phyloP scores from a whole-genome alignment of 768 basidiomycete genomes.

The Mycena amicta region DNA sequence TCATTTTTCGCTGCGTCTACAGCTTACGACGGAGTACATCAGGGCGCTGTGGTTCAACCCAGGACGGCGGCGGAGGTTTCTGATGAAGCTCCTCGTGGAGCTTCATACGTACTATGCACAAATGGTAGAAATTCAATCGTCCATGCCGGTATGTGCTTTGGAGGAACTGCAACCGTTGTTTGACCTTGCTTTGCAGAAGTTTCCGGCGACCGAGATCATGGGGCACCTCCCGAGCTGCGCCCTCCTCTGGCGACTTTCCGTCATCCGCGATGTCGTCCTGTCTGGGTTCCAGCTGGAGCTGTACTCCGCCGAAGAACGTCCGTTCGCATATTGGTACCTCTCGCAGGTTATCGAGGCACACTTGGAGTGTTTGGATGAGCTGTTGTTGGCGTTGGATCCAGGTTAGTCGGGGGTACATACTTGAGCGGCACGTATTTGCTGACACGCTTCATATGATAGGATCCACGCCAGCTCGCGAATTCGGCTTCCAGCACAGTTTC shows the following conservation, averaged over 20 bases:
- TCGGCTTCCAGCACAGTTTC: conserved; percentile 51
- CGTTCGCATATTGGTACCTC: conserved; percentile 79
- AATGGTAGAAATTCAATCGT: conserved; percentile 32
- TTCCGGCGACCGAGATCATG: conserved; percentile 38
- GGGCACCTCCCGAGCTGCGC: conserved; percentile 48
- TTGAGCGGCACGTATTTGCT: too few species aligned
- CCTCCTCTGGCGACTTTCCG: conserved; percentile 59
- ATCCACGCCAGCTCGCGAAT: conserved; percentile 44
- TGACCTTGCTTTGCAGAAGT: conserved; percentile 28
- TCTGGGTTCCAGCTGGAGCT: conserved; percentile 80
- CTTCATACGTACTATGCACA: conserved; percentile 69
- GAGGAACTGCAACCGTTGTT: too few species aligned
- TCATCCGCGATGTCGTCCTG: conserved; percentile 67
- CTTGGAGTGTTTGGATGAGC: conserved; percentile 51
- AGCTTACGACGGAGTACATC: conserved; percentile 64
- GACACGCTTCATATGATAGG: conserved; percentile 30
- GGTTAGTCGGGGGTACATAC: conserved; percentile 30
- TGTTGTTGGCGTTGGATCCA: conserved; percentile 42
- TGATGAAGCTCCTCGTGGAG: conserved; percentile 62
- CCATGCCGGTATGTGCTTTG: conserved; percentile 7
- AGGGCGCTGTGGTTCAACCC: conserved; percentile 71
- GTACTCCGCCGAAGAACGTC: conserved; percentile 65
- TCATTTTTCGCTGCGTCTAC: conserved; percentile 5
- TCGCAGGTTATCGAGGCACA: conserved; percentile 60
- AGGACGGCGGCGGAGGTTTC: conserved; percentile 62